Evolutionary conservation across 2,329 filamentous ascomycete species (phyloP), one percentile per base, ranked within the genome.

Genomic region (Emydomyces testavorans): DNA sequence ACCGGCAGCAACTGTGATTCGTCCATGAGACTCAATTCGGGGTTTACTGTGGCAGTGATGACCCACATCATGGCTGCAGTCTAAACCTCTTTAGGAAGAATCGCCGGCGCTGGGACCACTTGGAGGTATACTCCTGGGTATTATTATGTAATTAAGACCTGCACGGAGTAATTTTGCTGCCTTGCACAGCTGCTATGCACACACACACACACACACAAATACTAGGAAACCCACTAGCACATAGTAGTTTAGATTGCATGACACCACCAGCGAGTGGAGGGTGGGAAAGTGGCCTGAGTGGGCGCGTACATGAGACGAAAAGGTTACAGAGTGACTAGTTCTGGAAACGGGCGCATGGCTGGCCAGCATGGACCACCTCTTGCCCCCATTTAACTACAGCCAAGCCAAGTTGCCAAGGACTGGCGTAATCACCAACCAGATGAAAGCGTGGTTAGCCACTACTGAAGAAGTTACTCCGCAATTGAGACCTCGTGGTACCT

Each of bases 1-100:
- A 46, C 43, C 20, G n/a, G 43, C 35, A 39, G 23, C 43, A 7
- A 2, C 11, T 38, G 11, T 46, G 15, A 36, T 44, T 44, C 31
- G 41, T 26, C 18, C 20, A 35, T 35, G 28, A 16, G 10, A 5
- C 3, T 13, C 20, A 44, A 44, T 32, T 28, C 34, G 43, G 34
- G n/a, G n/a, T n/a, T n/a, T n/a, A n/a, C n/a, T n/a, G n/a, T n/a
- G n/a, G n/a, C n/a, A n/a, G n/a, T n/a, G n/a, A n/a, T n/a, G n/a
- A n/a, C n/a, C n/a, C n/a, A n/a, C n/a, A n/a, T n/a, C n/a, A n/a
- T 35, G 32, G 21, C 36, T 21, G 36, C 21, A 26, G 36, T 39
- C 15, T 23, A 39, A 39, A 10, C 11, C 11, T 13, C 36, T 20
- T 29, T 29, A n/a, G 23, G 13, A 28, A 15, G 23, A 40, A 18